Evolutionary conservation across 305 asterid genomes (phyloP).

Genomic region (Fraxinus baroniana): DNA sequence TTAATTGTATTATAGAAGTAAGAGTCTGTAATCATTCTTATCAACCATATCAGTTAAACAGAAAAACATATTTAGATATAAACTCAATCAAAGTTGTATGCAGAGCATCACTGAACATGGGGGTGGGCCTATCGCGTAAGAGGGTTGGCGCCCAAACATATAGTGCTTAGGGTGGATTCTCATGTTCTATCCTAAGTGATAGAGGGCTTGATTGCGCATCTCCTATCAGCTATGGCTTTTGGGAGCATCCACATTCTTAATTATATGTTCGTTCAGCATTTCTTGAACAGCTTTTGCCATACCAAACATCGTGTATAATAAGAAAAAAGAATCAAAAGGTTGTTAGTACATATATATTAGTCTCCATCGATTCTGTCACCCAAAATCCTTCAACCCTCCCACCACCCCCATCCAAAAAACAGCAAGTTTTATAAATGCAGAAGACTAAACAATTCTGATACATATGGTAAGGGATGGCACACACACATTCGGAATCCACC

Average conservation of each 20-base stretch:
- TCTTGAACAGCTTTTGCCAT: neutral
- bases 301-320: neutral
- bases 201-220: neutral
- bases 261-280: neutral
- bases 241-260: neutral
- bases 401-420: neutral
- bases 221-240: neutral
- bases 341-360: neutral
- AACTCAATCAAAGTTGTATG: neutral
- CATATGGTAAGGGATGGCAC: neutral
- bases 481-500: neutral
- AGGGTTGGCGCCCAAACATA: neutral
- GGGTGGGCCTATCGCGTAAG: neutral
- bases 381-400: neutral
- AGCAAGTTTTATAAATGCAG: neutral
- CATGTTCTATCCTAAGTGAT: neutral
- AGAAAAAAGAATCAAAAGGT: no score
- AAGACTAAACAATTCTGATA: neutral
- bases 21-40: neutral
- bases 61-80: neutral
- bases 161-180: neutral
- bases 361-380: neutral
- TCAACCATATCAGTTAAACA: neutral
- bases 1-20: neutral
- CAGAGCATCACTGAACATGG: neutral